Percentiles rank a stretch among this genome's conserved stretches.
These are phyloP conservation scores for Keqinozyma sinolaborantium DNA, from an alignment of 1,139 yeast genomes.

Conservation along the genomic window DNA sequence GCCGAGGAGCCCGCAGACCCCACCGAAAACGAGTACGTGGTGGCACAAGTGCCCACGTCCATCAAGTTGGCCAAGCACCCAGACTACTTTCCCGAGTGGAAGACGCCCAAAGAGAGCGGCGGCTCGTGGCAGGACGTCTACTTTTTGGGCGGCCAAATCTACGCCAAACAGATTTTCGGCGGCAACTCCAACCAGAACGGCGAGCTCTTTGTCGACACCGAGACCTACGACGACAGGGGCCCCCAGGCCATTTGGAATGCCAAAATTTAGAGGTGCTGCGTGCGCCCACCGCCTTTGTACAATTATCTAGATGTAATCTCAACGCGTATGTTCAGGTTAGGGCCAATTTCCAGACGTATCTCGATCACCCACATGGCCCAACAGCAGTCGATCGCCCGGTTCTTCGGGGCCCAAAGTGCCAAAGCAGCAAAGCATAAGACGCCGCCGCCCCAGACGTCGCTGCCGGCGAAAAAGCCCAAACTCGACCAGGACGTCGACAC, in stretches of 20 bases:
- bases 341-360: too few species aligned
- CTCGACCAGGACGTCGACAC: conserved; percentile 2
- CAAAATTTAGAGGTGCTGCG: conserved; percentile 16
- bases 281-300: not conserved
- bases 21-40: conserved; percentile 22
- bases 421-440: conserved; percentile 1
- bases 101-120: conserved; percentile 57
- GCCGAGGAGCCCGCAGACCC: conserved; percentile 29
- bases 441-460: conserved; percentile 5
- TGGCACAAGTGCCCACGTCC: conserved; percentile 71
- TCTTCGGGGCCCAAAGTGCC: conserved; percentile 20
- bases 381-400: conserved; percentile 35
- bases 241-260: conserved; percentile 65
- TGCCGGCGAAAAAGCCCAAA: conserved; percentile 5
- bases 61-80: conserved; percentile 71
- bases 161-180: conserved; percentile 78
- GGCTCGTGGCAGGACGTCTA: conserved; percentile 67
- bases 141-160: conserved; percentile 85
- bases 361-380: conserved; percentile 23
- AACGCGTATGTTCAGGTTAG: conserved; percentile 6
- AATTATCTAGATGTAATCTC: not conserved
- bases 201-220: conserved; percentile 70
- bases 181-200: conserved; percentile 53
- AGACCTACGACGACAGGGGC: conserved; percentile 75
- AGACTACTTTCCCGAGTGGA: conserved; percentile 96